Base-by-base conservation (phyloP, 805 yeast genomes). In the Saccharomyces jurei region DNA sequence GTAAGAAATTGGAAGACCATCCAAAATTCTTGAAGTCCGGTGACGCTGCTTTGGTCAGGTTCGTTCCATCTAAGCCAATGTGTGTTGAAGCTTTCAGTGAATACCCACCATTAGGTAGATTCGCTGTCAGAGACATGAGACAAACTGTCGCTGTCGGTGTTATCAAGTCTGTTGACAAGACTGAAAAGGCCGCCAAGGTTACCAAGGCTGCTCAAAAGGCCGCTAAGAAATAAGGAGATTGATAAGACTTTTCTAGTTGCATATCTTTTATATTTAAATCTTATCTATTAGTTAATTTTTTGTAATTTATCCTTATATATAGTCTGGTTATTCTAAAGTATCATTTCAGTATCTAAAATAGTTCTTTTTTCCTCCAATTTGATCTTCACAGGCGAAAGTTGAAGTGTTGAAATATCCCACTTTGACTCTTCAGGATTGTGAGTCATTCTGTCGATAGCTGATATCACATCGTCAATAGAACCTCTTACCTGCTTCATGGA, bases 81-180 rank as follows among this genome's bases (percentile, higher is more conserved):
- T 91, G 97, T 78, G 96, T 91, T 66, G 97, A 92, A 80, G 82
- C 92, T 67, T 92, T 84, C 85, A 79, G 84, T 73, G 94, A 89
- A 74, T 90, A 92, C 85, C 96, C 92, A 76, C 96, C 95, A 80
- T 79, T 92, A 77, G 94, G 96, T 80, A 90, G 98, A 86, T 81
- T 92, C 80, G 92, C 92, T 76, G 97, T 90, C 84, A 91, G 97
- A 87, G 97, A 90, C 81, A 90, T 90, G 97, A 88, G 97, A 87
- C 97, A 90, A 82, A 91, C 97, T 71, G 97, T 91, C 72, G 97
- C 97, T 76, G 97, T 91, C 76, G 97, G 97, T 88, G 96, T 91
- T 75, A 87, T 92, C 87, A 92, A 92, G 86, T 78, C 89, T 63
- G 96, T 89, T 70, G 95, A 81, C 73, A 89, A 89, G 87, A 73